Base-by-base conservation (phyloP, 768 basidiomycete species). In the Hydnomerulius pinastri region DNA sequence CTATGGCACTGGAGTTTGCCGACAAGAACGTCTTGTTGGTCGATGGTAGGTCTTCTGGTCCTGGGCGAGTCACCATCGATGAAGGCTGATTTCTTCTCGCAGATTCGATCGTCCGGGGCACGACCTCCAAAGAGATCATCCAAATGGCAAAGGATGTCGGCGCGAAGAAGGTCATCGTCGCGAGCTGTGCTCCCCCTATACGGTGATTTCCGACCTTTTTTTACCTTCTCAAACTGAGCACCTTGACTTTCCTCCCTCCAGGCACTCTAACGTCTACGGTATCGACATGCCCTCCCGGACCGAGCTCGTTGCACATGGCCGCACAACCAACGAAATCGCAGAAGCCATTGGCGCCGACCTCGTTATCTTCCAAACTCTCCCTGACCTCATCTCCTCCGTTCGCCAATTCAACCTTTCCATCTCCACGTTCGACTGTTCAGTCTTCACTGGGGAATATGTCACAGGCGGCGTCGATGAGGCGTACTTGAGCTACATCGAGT, bases 91-190 rank as follows among this genome's bases (percentile, higher is more conserved):
- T 29, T 10, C 13, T 53, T 32, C 20, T 45, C 35, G 38, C 52
- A 97, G 96, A 99, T 71, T 98, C 97, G 0, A 99, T 99, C 58
- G 97, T 99, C 18, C 86, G 97, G 21, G 97, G 97, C 5, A 99
- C 97, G 1, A 99, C 97, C 0, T 98, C 96, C 12, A 96, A 92
- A 65, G 97, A 99, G 68, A 99, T 99, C 55, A 82, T 99, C 21
- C 95, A 98, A 67, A 98, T 99, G 95, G 97, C 96, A 17, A 95
- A 95, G 65, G 97, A 99, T 62, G 97, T 97, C 13, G 97, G 97
- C 13, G 96, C 97, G 15, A 93, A 89, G 70, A 91, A 89, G 59
- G 92, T 99, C 61, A 87, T 98, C 55, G 85, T 98, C 39, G 97
- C 97, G 1, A 96, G 93, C 43, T 98, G 97, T 64, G 92, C 97